Evolutionary conservation across 176 grass and related monocot species (phyloP), one percentile per base, ranked within the genome.

Genomic region (Oryza rufipogon): DNA sequence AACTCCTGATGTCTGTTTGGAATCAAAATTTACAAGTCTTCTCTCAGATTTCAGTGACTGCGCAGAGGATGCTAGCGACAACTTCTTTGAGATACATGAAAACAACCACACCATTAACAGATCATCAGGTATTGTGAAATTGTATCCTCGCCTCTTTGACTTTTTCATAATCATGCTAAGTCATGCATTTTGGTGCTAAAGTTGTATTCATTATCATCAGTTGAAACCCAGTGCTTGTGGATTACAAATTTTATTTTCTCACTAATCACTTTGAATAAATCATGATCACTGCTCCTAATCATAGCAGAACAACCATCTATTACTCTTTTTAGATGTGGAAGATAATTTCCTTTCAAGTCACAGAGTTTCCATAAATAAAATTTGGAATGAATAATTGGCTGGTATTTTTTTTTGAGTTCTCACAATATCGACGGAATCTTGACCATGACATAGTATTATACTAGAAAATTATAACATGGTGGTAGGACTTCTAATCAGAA

Each of bases 31-130:
- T 3, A 13, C 46, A 41, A 61, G 51, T 75, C 52, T 83, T 73
- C 84, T 63, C 75, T 34, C 64, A 94, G 86, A 91, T 85, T 71
- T 80, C 65, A 82, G 41, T 79, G 71, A 87, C 47, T 67, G 63
- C 20, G 66, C 65, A 83, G 56, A 66, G 49, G 49, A 52, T 52
- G 15, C 14, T 14, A 52, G 49, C 49, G 70, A 47, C 69, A 64
- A 65, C 32, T 91, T 87, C 54, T 67, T 71, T 74, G 76, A 91
- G 82, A 44, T 84, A 9, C 19, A 66, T 17, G 79, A 13, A 56
- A 87, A 73, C 15, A 77, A 88, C 41, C 20, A 12, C 67, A 13
- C 1, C n/a, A 42, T 42, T 15, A 69, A 28, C 46, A 47, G 51
- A 80, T 76, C 68, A 46, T 75, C 84, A 87, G 89, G 89, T 87